Base-by-base conservation (phyloP, 306 rosid genomes). In the Castanea sativa region DNA sequence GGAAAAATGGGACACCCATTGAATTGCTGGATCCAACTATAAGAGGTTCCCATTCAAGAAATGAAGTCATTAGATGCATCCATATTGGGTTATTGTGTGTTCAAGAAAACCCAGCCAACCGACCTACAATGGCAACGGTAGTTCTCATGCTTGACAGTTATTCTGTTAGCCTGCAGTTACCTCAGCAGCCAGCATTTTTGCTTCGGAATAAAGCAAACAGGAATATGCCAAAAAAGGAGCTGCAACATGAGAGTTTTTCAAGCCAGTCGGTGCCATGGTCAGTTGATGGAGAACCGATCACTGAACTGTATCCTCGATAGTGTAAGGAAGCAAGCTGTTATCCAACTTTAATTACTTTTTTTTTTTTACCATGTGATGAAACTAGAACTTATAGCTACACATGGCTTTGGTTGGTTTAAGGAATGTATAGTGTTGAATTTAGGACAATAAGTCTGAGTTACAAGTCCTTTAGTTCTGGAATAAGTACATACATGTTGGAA, bases 1-100 rank as follows among this genome's bases (percentile, higher is more conserved):
- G 88, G 94, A 80, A 53, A n/a, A 77, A 84, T 71, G 86, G 78
- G 27, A 82, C 68, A 19, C 75, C 75, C 1, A 4, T 72, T n/a
- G 79, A 73, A 60, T 20, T 82, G 7, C 55, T 77, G 53, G 85
- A 82, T 82, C 82, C 81, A 5, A 15, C n/a, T 1, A 12, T 61
- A 52, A 43, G 19, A n/a, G 71, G 43, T 18, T 76, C 55, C 1
- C 65, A 20, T 58, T 58, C 64, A 20, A 58, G 4, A 59, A 61
- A 52, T 14, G 73, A 76, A 49, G 59, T 76, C 57, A 21, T 80
- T 19, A 76, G 76, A 80, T 80, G 61, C 73, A 72, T 76, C 14
- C 76, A 84, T 13, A 80, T 84, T 33, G 87, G 76, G 5, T 53
- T 84, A 73, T 57, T 80, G 73, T 84, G 87, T 35, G 81, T 80